Evolutionary conservation across 106 monocot species (phyloP), one percentile per base, ranked within the genome.

Genomic region (Apostasia shenzhenica): DNA sequence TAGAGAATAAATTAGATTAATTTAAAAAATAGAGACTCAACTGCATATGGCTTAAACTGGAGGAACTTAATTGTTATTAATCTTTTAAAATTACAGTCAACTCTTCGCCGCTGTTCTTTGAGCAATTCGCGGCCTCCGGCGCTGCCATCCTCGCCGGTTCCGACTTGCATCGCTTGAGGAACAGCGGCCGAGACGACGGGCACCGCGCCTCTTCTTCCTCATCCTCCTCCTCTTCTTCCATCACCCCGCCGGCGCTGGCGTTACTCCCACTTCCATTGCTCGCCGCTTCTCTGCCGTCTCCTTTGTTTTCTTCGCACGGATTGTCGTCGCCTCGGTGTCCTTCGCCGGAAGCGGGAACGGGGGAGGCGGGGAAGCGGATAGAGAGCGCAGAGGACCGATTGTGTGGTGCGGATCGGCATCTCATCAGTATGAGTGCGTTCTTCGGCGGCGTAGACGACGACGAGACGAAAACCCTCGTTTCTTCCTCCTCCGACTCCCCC

Each of bases 331-430:
- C 14, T 61, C 71, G 8, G 13, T 12, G 26, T 48, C 55, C 60
- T 5, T 57, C 74, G 54, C 56, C 45, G 49, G 7, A 11, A 48
- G 54, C 46, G n/a, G 14, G 45, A 10, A 49, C 9, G 1, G 72
- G 47, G 13, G 64, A 41, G 57, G 55, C 65, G 47, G 61, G 38
- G 47, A 81, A 76, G 26, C 79, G 54, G 43, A 57, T 41, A 37
- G 63, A 54, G 37, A 71, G 78, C 8, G 75, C 26, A 8, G 82
- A 66, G 13, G 77, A 49, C 53, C 85, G 81, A 58, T 82, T 84
- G 76, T 88, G 91, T 55, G 94, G 91, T 2, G 94, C 88, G 40
- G 94, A 88, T 70, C 91, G 83, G 81, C 94, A 91, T 12, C 94
- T 69, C 94, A 94, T 94, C 66, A 94, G 80, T 57, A 95, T 63